Evolutionary conservation across 495 filamentous ascomycete genomes (phyloP).

Genomic region (Bathelium albidoporum): DNA sequence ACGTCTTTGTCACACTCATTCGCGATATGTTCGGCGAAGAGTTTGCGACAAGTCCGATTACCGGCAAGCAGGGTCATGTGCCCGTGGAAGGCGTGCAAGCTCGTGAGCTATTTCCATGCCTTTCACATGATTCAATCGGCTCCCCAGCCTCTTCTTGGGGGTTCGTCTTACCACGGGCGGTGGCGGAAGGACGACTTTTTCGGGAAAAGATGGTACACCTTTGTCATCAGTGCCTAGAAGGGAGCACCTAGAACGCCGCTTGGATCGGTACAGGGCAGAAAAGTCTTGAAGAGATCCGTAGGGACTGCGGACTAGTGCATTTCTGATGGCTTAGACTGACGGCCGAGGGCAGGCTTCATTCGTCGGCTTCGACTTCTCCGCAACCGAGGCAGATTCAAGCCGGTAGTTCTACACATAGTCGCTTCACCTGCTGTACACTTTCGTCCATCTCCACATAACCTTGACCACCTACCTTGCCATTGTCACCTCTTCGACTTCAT

Average conservation of each 20-base stretch:
- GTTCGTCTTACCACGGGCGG: neutral
- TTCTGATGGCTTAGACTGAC: neutral
- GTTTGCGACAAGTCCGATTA: too few species aligned
- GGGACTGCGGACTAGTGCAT: neutral
- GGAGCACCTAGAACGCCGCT: neutral
- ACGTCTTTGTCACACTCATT: too few species aligned
- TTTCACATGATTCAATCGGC: neutral
- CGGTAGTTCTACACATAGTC: neutral
- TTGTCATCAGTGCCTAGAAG: neutral
- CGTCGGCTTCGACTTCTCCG: neutral
- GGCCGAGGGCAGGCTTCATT: neutral
- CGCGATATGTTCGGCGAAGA: too few species aligned
- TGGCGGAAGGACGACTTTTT: neutral
- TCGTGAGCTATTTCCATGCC: too few species aligned
- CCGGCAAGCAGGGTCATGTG: neutral
- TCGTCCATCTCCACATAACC: neutral
- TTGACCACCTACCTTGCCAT: neutral
- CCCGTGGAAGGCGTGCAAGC: too few species aligned
- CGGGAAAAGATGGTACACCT: too few species aligned
- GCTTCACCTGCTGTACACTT: neutral
- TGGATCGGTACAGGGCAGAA: neutral
- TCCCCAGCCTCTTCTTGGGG: neutral
- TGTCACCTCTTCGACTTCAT: neutral
- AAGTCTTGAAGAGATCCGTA: neutral
- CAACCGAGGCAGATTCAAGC: constrained; percentile 1